Evolutionary conservation across 176 grass and related monocot genomes (phyloP).

Genomic region (Oryza longistaminata): DNA sequence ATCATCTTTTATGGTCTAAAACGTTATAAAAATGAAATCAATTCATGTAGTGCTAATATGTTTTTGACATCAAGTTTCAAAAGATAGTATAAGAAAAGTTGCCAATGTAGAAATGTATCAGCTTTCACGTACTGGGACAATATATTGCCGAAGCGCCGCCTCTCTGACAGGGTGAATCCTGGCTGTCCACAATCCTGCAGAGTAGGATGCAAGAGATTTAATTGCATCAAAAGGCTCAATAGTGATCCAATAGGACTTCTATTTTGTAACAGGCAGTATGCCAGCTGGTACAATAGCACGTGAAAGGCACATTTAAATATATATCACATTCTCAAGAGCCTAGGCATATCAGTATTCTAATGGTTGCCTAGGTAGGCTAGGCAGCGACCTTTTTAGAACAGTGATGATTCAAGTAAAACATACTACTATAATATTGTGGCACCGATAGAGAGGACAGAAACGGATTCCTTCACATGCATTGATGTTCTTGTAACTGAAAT

Average conservation of each 20-base stretch:
- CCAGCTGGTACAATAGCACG: neutral
- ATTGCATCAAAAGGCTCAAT: conserved; percentile 16
- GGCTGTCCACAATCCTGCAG: conserved; percentile 90
- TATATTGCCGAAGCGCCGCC: conserved; percentile 73
- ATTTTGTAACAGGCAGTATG: neutral
- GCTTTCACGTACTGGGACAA: conserved; percentile 72
- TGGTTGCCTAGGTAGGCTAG: neutral
- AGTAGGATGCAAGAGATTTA: conserved; percentile 30
- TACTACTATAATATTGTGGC: neutral
- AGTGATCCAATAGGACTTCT: neutral
- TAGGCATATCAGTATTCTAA: neutral
- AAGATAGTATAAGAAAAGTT: neutral
- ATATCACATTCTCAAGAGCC: neutral
- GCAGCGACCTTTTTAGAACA: neutral
- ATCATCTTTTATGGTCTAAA: neutral
- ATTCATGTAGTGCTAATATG: neutral
- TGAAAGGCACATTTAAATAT: neutral
- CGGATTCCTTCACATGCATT: neutral
- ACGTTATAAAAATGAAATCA: neutral
- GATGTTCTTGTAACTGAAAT: neutral
- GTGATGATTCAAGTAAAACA: neutral
- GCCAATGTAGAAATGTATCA: conserved; percentile 11
- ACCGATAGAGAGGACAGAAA: neutral
- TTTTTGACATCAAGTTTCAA: neutral
- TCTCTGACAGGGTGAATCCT: conserved; percentile 92